A percentile compares a stretch with the other conserved stretches of the same genome.
Evolutionary conservation across 2,329 filamentous ascomycete genomes (phyloP).

Genomic region (Hypocreales sp.): DNA sequence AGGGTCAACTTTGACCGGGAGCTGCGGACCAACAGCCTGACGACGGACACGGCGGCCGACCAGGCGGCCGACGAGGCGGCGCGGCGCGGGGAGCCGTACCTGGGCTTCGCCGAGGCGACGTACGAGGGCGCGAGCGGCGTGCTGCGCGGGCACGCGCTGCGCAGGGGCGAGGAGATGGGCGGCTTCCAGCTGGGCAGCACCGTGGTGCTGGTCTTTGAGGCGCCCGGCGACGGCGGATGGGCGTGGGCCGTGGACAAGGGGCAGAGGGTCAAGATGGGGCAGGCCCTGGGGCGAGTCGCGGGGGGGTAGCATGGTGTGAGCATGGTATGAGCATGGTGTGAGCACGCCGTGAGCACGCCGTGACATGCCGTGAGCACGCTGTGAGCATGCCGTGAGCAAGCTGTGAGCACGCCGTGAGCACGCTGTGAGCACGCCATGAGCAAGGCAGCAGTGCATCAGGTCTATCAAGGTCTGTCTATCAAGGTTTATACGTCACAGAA

Average conservation of each 20-base stretch:
- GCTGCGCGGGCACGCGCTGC: conserved; percentile 68
- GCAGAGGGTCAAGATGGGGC: conserved; percentile 75
- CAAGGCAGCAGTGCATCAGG: too few relatives aligned
- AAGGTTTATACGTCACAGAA: too few relatives aligned
- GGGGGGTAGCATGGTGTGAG: conserved; percentile 20
- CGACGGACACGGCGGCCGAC: conserved; percentile 85
- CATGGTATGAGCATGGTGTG: too few relatives aligned
- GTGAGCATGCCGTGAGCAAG: too few relatives aligned
- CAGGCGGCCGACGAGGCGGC: conserved; percentile 68
- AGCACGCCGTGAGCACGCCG: too few relatives aligned
- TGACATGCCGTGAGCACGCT: too few relatives aligned
- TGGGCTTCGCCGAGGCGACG: conserved; percentile 85
- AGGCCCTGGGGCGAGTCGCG: conserved; percentile 65
- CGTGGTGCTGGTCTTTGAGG: conserved; percentile 91
- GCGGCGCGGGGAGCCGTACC: conserved; percentile 62
- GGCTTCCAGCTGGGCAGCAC: conserved; percentile 94
- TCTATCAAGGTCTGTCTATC: too few relatives aligned
- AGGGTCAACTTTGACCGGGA: conserved; percentile 94
- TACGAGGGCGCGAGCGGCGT: conserved; percentile 66
- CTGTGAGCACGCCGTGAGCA: too few relatives aligned
- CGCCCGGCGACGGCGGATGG: conserved; percentile 64
- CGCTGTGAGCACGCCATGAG: too few relatives aligned
- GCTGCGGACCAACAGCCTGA: conserved; percentile 79
- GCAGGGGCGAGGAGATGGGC: conserved; percentile 90
- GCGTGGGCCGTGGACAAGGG: conserved; percentile 79